Evolutionary conservation across 1,139 yeast species (phyloP).

Genomic region (Blastobotrys aristatus): DNA sequence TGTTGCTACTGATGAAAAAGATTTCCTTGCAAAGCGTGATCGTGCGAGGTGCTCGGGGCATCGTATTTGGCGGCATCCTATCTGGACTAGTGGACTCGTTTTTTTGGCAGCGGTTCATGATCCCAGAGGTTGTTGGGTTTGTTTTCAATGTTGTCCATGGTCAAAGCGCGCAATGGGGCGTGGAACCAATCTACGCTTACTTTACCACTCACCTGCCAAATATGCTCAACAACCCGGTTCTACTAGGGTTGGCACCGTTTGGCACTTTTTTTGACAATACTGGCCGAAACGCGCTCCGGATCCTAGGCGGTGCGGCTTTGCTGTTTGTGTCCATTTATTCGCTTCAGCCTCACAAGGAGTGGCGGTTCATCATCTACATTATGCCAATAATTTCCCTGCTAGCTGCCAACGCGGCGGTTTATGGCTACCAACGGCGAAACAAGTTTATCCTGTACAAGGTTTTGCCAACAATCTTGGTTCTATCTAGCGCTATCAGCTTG

Average conservation of each 20-base stretch:
- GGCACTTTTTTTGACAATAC: constrained; percentile 38
- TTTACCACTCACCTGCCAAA: constrained; percentile 54
- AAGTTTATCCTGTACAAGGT: constrained; percentile 15
- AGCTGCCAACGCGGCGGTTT: constrained; percentile 9
- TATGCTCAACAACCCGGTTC: constrained; percentile 56
- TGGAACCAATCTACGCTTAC: constrained; percentile 67
- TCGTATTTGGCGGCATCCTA: constrained; percentile 45
- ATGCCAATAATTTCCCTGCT: constrained; percentile 59
- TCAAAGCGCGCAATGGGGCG: constrained; percentile 76
- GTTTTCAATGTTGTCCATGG: constrained; percentile 70
- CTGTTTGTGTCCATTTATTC: constrained; percentile 61
- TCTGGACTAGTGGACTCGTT: constrained; percentile 61
- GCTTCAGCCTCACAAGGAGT: constrained; percentile 86
- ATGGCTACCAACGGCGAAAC: constrained; percentile 6
- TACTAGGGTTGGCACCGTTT: constrained; percentile 43
- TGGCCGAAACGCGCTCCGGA: constrained; percentile 33
- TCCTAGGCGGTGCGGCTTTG: constrained; percentile 45
- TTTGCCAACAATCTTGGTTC: constrained; percentile 30
- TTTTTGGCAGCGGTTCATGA: constrained; percentile 53
- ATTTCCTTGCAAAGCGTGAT: constrained; percentile 39
- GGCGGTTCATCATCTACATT: constrained; percentile 80
- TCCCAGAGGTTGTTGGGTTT: constrained; percentile 77
- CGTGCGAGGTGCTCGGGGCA: constrained; percentile 48
- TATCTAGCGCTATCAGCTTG: constrained; percentile 36
- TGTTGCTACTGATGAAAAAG: constrained; percentile 37